These are phyloP conservation scores for Clathrospora elynae DNA, from an alignment of 2,329 filamentous ascomycete genomes.

Conservation along the genomic window DNA sequence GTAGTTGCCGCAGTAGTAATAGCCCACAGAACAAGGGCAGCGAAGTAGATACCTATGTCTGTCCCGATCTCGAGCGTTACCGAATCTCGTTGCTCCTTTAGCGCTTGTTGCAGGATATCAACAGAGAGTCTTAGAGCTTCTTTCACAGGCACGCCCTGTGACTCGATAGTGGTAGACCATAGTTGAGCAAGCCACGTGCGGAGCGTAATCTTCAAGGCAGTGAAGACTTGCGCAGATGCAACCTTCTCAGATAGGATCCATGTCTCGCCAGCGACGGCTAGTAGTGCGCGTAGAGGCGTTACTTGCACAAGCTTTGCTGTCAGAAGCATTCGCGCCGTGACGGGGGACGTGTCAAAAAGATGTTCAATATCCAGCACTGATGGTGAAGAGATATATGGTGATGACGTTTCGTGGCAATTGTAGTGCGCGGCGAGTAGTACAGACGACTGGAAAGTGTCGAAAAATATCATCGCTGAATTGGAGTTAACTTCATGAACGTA, in stretches of 20 bases:
- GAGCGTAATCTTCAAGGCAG: slow-evolving; percentile 38
- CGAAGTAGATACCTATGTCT: slow-evolving; percentile 45
- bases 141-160: slow-evolving; percentile 19
- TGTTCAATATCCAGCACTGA: slow-evolving; percentile 26
- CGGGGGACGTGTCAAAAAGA: slow-evolving; percentile 30
- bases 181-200: slow-evolving; percentile 45
- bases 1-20: slow-evolving; percentile 36
- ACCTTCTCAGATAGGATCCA: slow-evolving; percentile 55
- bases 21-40: slow-evolving; percentile 45
- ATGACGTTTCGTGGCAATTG: slow-evolving; percentile 28
- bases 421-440: slow-evolving; percentile 46
- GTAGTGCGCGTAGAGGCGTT: slow-evolving; percentile 49
- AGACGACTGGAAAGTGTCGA: slow-evolving; percentile 46
- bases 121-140: slow-evolving; percentile 39
- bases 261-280: slow-evolving; percentile 53
- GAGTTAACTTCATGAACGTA: slow-evolving; percentile 36
- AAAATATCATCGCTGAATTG: slow-evolving; percentile 11
- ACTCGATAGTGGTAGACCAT: slow-evolving; percentile 22
- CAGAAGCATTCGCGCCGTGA: slow-evolving; percentile 39
- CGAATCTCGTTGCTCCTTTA: slow-evolving; percentile 22
- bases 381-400: slow-evolving; percentile 19
- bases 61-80: slow-evolving; percentile 34
- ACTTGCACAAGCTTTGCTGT: slow-evolving; percentile 47
- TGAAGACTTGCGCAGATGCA: slow-evolving; percentile 40
- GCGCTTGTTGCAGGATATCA: slow-evolving; percentile 32